Evolutionary conservation across 2,329 filamentous ascomycete genomes (phyloP).

Genomic region (Drechslerella dactyloides): DNA sequence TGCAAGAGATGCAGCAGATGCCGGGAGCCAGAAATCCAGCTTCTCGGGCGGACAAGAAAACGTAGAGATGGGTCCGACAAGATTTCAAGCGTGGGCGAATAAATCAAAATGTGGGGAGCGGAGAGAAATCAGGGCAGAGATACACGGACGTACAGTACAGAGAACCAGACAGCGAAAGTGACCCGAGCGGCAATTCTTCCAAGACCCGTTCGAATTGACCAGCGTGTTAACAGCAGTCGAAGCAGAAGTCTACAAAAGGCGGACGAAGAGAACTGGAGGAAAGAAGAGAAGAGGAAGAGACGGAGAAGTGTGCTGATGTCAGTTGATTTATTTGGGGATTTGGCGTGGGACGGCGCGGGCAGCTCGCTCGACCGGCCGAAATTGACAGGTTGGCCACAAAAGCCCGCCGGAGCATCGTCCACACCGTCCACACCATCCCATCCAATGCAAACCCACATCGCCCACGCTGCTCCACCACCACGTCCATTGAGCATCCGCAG

Average conservation of each 20-base stretch:
- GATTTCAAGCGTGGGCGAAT: neutral
- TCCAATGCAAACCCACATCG: neutral
- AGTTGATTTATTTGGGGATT: conserved; percentile 33
- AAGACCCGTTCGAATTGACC: conserved; percentile 27
- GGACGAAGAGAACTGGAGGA: conserved; percentile 8
- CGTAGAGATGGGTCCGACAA: no score
- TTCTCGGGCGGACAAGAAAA: no score
- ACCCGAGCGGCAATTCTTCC: conserved; percentile 14
- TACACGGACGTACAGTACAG: conserved; percentile 8
- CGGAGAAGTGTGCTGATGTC: conserved; percentile 10
- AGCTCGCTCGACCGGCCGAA: conserved; percentile 35
- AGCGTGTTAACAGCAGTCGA: conserved; percentile 20
- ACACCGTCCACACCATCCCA: conserved; percentile 4
- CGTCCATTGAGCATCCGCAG: no score
- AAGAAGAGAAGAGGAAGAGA: conserved; percentile 15
- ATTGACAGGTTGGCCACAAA: conserved; percentile 47
- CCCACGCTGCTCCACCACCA: neutral
- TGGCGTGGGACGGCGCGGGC: neutral
- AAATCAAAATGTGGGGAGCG: conserved; percentile 4
- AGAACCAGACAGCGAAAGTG: conserved; percentile 28
- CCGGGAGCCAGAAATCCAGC: no score
- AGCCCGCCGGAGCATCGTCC: neutral
- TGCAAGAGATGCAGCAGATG: neutral
- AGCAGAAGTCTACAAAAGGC: neutral
- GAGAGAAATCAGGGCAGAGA: conserved; percentile 10